These are phyloP conservation scores for Termitomyces sp. DNA, from an alignment of 768 basidiomycete species.

Conservation along the genomic window DNA sequence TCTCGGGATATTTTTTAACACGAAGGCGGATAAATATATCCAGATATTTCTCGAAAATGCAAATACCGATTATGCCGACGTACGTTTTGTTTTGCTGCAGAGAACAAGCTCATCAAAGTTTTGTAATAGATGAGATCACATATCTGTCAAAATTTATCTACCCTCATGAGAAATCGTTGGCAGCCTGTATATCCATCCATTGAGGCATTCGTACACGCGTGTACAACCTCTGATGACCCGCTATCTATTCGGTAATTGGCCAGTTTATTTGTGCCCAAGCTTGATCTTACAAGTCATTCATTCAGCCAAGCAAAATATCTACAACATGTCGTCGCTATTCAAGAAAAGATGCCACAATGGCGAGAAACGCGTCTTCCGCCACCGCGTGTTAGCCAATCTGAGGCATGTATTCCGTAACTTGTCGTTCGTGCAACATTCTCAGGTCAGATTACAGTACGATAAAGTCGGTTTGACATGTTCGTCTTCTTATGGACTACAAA, in stretches of 20 bases:
- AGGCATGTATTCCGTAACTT: slow-evolving; percentile 31
- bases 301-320: slow-evolving; percentile 53
- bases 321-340: slow-evolving; percentile 49
- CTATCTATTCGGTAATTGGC: slow-evolving; percentile 48
- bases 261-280: background rate
- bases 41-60: slow-evolving; percentile 69
- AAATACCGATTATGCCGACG: slow-evolving; percentile 83
- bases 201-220: slow-evolving; percentile 50
- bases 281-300: slow-evolving; percentile 4
- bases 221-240: slow-evolving; percentile 46
- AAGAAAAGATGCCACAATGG: slow-evolving; percentile 59
- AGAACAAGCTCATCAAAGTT: background rate
- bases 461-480: slow-evolving; percentile 82
- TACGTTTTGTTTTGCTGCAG: slow-evolving; percentile 21
- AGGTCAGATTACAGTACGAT: slow-evolving; percentile 54
- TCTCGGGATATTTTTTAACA: slow-evolving; percentile 60
- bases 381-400: slow-evolving; percentile 80
- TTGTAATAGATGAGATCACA: slow-evolving; percentile 55
- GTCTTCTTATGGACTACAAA: slow-evolving; percentile 15
- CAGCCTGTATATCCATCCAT: slow-evolving; percentile 58
- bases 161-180: slow-evolving; percentile 60
- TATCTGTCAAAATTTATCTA: slow-evolving; percentile 61
- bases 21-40: slow-evolving; percentile 63
- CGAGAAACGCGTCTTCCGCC: slow-evolving; percentile 76
- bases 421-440: slow-evolving; percentile 2